Base-by-base conservation (phyloP, 2,329 filamentous ascomycete species). In the Penicillium sp. region DNA sequence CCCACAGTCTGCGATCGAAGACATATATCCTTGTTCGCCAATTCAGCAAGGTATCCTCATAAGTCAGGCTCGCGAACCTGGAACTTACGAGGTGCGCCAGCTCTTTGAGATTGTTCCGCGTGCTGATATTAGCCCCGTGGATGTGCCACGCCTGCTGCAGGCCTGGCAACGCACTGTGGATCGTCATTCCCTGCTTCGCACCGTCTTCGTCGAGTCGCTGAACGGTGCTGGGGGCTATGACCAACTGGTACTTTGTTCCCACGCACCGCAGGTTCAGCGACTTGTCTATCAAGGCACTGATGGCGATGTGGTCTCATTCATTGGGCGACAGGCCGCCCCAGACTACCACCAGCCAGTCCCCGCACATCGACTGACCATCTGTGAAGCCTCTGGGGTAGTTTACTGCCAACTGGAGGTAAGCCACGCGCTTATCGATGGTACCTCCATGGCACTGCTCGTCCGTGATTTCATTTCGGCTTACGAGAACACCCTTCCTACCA, bases 391-490 rank as follows among this genome's bases (percentile, higher is more conserved):
- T 16, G 40, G 25, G 23, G n/a, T 42, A 21, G 13, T 42, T 13
- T 42, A 42, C 40, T 42, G 23, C 40, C 23, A 42, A 16, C 40
- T 42, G 23, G 74, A 78, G 41, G 71, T 79, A 52, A 77, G 70
- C 56, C 76, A 79, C 57, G 70, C 71, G 13, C 71, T 78, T 51
- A 72, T 69, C 50, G 77, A 79, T 59, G 76, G 76, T 1, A 71
- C 67, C 18, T 78, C 76, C 0, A 68, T 77, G 34, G 65, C 70
- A 7, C 73, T 75, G 44, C 58, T 78, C 10, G 60, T 75, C 6
- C 63, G 65, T 13, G 75, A 78, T 52, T 60, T 77, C 1, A 64
- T 60, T 4, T 58, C 62, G 2, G 72, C 70, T 7, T 77, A 77
- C 47, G 64, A 68, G 4, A 63, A 64, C 18, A 64, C 65, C 40